Evolutionary conservation across 2,329 filamentous ascomycete species (phyloP), one percentile per base, ranked within the genome.

Genomic region (Pestalotiopsis fici): DNA sequence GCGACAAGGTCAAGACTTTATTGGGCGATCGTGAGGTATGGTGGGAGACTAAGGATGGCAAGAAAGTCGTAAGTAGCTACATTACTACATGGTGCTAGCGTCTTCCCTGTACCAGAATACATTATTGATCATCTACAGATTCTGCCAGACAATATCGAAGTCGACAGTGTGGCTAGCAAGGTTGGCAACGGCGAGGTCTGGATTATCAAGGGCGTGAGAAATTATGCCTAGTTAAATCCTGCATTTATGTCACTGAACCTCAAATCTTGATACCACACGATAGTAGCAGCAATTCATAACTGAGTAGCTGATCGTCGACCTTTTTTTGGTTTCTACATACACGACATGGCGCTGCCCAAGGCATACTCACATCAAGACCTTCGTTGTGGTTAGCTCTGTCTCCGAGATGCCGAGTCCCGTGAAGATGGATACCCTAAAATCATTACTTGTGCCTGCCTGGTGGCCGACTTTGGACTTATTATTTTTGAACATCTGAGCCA

Each of bases 111-210:
- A 7, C 31, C 12, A 12, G n/a, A 7, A 27, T 31, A 6, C 27
- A 31, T 23, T 66, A 18, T 72, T 79, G 73, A 79, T 79, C 3
- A 9, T 62, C 4, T 2, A 39, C 69, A 92, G 89, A 87, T 96
- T 31, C 91, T 95, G 83, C 96, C 95, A 0, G 92, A 91, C 5
- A 86, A 89, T 70, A 88, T 98, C 56, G 90, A 95, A 78, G 92
- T 98, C 15, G 87, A 90, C 55, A 89, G 84, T 67, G 85, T 97
- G 64, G 91, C 90, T 2, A 91, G 91, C 71, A 87, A 89, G 68
- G 95, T 97, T 21, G 87, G 89, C 3, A 99, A 98, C 77, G 96
- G 96, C 3, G 93, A 98, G 80, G 86, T 98, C 72, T 97, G 93
- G 93, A 86, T 95, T 47, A 76, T 88, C n/a, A 86, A 85, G 66